These are phyloP conservation scores for Camellia oleifera DNA, from an alignment of 179 eudicot genomes.

Conservation along the genomic window DNA sequence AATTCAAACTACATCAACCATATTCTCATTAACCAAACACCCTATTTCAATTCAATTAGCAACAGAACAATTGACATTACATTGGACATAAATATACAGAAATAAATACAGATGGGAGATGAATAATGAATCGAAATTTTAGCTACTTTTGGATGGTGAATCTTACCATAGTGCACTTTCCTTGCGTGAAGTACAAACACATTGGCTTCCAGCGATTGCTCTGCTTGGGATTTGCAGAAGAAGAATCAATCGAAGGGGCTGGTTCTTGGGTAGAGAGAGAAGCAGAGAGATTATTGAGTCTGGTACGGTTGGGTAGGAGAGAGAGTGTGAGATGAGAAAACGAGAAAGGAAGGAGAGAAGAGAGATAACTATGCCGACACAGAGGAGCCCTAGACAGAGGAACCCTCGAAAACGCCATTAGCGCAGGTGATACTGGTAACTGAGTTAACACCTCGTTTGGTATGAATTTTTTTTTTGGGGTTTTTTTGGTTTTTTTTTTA, in stretches of 20 bases:
- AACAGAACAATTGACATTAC: too few species aligned
- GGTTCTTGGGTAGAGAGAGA: slow-evolving; percentile 38
- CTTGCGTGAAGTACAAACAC: slow-evolving; percentile 86
- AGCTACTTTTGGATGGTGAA: background rate
- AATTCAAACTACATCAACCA: background rate
- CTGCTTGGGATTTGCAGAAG: slow-evolving; percentile 12
- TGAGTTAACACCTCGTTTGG: too few species aligned
- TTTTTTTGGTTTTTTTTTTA: too few species aligned
- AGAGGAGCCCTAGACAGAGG: slow-evolving; percentile 20
- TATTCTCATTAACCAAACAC: background rate
- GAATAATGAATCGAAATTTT: background rate
- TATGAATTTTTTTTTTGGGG: too few species aligned
- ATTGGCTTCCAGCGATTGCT: slow-evolving; percentile 68
- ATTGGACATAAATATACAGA: background rate
- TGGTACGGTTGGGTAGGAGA: slow-evolving; percentile 13
- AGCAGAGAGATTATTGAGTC: slow-evolving; percentile 18
- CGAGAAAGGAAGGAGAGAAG: slow-evolving; percentile 3
- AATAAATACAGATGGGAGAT: background rate
- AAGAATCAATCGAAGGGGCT: slow-evolving; percentile 16
- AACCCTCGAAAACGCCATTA: slow-evolving; percentile 23
- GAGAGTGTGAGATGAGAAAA: slow-evolving; percentile 6
- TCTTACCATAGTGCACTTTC: slow-evolving; percentile 72
- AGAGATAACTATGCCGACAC: slow-evolving; percentile 18
- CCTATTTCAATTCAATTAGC: background rate
- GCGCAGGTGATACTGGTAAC: too few species aligned